Conservation (phyloP, 345 rosid species). For the Hirschfeldia incana region DNA sequence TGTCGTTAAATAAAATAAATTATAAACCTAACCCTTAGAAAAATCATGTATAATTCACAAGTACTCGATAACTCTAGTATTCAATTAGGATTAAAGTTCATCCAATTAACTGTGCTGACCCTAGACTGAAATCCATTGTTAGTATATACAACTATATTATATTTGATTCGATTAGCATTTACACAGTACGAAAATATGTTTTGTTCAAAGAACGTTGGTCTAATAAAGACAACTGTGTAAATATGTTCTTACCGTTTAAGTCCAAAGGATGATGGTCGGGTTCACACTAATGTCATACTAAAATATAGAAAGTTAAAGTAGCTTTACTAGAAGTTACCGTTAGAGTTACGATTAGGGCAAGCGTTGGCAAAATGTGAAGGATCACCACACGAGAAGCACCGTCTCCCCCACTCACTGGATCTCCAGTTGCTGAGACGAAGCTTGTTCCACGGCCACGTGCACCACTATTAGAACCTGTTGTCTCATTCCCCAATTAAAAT, state of each 20-base stretch:
- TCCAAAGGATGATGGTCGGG: background rate
- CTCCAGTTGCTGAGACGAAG: too few species aligned
- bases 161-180: background rate
- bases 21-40: slow-evolving; percentile 18
- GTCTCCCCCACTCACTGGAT: too few species aligned
- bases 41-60: background rate
- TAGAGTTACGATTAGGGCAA: slow-evolving; percentile 71
- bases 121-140: background rate
- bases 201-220: background rate
- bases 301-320: background rate
- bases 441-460: slow-evolving; percentile 42
- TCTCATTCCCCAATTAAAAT: slow-evolving; percentile 17
- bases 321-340: slow-evolving; percentile 24
- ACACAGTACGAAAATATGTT: background rate
- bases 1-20: background rate
- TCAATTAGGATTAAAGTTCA: background rate
- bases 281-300: background rate
- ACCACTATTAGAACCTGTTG: slow-evolving; percentile 31
- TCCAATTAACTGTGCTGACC: slow-evolving; percentile 8
- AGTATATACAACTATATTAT: background rate
- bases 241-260: slow-evolving; percentile 6
- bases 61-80: background rate
- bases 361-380: slow-evolving; percentile 89
- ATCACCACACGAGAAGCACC: slow-evolving; percentile 70
- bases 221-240: background rate